phyloP scores from a whole-genome alignment of 139 green algal genomes.

The Closterium sp. region DNA sequence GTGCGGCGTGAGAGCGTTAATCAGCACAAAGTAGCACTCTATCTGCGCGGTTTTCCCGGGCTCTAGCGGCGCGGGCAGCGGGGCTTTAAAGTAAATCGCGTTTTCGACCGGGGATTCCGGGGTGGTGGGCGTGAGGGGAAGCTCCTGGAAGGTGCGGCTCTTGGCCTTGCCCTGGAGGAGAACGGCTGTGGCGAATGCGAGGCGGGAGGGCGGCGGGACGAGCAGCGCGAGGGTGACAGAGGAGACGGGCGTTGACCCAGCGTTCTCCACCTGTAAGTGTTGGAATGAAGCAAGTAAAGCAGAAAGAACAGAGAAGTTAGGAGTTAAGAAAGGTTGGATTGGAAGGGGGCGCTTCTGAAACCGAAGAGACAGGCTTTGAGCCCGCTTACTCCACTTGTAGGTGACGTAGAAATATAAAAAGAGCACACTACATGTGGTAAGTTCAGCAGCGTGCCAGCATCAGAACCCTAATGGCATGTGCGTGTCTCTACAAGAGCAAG shows the following conservation, averaged over 20 bases:
- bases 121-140: not conserved
- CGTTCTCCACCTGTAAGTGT: not conserved
- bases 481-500: too few relatives aligned
- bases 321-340: too few relatives aligned
- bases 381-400: not conserved
- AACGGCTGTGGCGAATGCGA: constrained; percentile 20
- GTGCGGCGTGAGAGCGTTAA: constrained; percentile 59
- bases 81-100: constrained; percentile 6
- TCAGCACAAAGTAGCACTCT: constrained; percentile 22
- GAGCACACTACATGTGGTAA: too few relatives aligned
- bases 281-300: not conserved
- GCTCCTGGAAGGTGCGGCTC: not conserved
- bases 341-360: not conserved
- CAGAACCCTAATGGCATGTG: too few relatives aligned
- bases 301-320: too few relatives aligned
- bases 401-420: not conserved
- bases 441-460: too few relatives aligned
- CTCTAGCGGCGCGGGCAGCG: constrained; percentile 10
- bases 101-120: constrained; percentile 6
- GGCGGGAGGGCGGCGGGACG: not conserved
- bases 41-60: constrained; percentile 21
- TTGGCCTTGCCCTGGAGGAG: constrained; percentile 33
- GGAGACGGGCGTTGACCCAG: not conserved
- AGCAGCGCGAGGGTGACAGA: not conserved
- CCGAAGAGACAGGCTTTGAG: not conserved